These are phyloP conservation scores for Phytophthora idaei DNA, from an alignment of 352 stramenopile species.

Conservation along the genomic window DNA sequence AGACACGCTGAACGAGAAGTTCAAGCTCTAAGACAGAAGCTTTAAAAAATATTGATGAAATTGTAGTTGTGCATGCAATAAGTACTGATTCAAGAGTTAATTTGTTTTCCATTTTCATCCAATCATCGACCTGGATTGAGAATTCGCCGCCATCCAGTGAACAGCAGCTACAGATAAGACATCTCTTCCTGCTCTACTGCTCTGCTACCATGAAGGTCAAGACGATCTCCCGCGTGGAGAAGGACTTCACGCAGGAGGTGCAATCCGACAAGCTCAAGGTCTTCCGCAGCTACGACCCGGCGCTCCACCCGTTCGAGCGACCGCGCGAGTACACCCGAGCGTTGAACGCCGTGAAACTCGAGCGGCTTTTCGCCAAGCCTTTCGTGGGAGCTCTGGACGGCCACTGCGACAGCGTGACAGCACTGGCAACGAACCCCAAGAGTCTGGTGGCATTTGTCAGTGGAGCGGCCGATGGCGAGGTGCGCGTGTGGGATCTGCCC, in stretches of 20 bases:
- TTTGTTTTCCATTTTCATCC: conserved; percentile 5
- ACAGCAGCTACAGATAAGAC: conserved; percentile 12
- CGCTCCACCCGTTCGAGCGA: conserved; percentile 94
- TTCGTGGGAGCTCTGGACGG: conserved; percentile 97
- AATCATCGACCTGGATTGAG: not conserved
- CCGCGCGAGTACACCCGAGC: conserved; percentile 95
- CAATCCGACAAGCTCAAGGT: conserved; percentile 94
- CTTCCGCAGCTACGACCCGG: conserved; percentile 97
- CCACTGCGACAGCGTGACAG: conserved; percentile 97
- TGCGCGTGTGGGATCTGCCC: conserved; percentile 98
- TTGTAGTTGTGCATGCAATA: conserved; percentile 2
- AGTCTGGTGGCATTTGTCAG: conserved; percentile 90
- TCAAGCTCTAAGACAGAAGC: conserved; percentile 26
- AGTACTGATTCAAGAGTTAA: conserved; percentile 17
- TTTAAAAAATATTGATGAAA: conserved; percentile 26
- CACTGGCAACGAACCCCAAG: conserved; percentile 90
- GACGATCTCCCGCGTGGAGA: conserved; percentile 96
- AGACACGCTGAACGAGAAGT: conserved; percentile 39
- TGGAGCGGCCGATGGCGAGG: conserved; percentile 92
- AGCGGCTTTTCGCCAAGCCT: conserved; percentile 99
- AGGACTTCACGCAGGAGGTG: conserved; percentile 95
- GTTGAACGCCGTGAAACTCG: conserved; percentile 97
- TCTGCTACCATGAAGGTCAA: conserved; percentile 97
- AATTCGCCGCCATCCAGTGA: conserved; percentile 39
- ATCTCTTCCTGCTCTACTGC: conserved; percentile 17